Conservation (phyloP, 768 basidiomycete genomes). For the Lactarius indigo region DNA sequence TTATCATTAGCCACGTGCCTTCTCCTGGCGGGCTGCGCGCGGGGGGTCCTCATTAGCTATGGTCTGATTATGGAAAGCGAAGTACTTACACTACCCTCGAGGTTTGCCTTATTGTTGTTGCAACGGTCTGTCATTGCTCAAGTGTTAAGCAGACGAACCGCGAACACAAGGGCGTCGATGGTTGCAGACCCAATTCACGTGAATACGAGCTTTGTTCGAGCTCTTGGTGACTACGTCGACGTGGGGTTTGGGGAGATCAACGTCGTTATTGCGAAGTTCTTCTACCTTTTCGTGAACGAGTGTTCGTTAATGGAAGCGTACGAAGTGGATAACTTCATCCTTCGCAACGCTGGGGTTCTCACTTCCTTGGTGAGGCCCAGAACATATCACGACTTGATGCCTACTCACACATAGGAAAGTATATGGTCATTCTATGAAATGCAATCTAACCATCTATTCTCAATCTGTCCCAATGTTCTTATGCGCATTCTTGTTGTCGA, state of each 20-base stretch:
- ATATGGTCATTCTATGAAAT: conserved; percentile 67
- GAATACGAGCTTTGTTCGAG: conserved; percentile 52
- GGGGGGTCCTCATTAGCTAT: conserved; percentile 42
- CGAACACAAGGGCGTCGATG: conserved; percentile 39
- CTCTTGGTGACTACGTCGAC: conserved; percentile 49
- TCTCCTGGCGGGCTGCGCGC: conserved; percentile 64
- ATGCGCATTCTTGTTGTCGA: conserved; percentile 61
- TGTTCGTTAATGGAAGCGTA: conserved; percentile 59
- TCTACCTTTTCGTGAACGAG: conserved; percentile 56
- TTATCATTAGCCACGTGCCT: conserved; percentile 59
- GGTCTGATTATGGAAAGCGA: conserved; percentile 49
- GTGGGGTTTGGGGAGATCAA: conserved; percentile 47
- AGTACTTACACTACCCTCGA: conserved; percentile 48
- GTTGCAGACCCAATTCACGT: conserved; percentile 59
- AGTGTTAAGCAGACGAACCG: conserved; percentile 43
- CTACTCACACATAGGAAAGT: conserved; percentile 35
- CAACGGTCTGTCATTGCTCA: background rate
- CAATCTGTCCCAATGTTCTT: conserved; percentile 52
- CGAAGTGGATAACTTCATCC: conserved; percentile 70
- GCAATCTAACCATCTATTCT: conserved; percentile 51
- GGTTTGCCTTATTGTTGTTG: conserved; percentile 39
- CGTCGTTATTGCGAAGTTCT: conserved; percentile 56
- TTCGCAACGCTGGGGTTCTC: conserved; percentile 58
- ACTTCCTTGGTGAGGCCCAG: conserved; percentile 50
- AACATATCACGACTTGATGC: background rate